phyloP scores from a whole-genome alignment of 495 filamentous ascomycete species.

The Friedmanniomyces simplex region DNA sequence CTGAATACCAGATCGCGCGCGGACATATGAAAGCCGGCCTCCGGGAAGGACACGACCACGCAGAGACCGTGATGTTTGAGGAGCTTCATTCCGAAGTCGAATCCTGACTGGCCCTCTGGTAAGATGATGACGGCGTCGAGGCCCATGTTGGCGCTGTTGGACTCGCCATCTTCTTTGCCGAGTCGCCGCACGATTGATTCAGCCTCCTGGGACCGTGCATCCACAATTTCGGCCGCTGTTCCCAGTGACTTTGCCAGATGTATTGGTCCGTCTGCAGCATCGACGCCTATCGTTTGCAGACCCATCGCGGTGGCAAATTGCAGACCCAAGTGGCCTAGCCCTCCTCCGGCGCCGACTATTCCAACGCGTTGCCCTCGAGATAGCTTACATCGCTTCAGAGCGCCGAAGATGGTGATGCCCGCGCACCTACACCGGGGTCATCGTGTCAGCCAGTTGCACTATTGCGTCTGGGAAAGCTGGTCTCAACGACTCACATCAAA shows the following conservation, averaged over 20 bases:
- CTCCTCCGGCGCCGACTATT: slow-evolving; percentile 46
- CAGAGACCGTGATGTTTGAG: slow-evolving; percentile 33
- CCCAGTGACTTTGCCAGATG: slow-evolving; percentile 29
- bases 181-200: background rate
- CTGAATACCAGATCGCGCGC: slow-evolving; percentile 41
- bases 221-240: slow-evolving; percentile 17
- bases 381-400: slow-evolving; percentile 36
- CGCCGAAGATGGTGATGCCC: slow-evolving; percentile 43
- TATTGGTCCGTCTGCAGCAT: slow-evolving; percentile 43
- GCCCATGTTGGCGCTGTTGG: slow-evolving; percentile 30
- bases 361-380: slow-evolving; percentile 38
- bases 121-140: slow-evolving; percentile 36
- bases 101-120: slow-evolving; percentile 33
- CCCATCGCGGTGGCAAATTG: slow-evolving; percentile 46
- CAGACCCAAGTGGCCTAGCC: slow-evolving; percentile 44
- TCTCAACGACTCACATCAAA: slow-evolving; percentile 30
- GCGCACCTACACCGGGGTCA: slow-evolving; percentile 31
- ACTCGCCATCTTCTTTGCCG: slow-evolving; percentile 25
- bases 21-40: slow-evolving; percentile 31
- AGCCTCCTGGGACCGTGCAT: slow-evolving; percentile 13
- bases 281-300: slow-evolving; percentile 41
- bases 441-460: background rate
- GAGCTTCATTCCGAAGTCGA: slow-evolving; percentile 34
- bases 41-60: slow-evolving; percentile 32
- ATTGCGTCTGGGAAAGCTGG: slow-evolving; percentile 17